Evolutionary conservation across 495 filamentous ascomycete genomes (phyloP), one percentile per base, ranked within the genome.

Genomic region (Trypethelium eluteriae): DNA sequence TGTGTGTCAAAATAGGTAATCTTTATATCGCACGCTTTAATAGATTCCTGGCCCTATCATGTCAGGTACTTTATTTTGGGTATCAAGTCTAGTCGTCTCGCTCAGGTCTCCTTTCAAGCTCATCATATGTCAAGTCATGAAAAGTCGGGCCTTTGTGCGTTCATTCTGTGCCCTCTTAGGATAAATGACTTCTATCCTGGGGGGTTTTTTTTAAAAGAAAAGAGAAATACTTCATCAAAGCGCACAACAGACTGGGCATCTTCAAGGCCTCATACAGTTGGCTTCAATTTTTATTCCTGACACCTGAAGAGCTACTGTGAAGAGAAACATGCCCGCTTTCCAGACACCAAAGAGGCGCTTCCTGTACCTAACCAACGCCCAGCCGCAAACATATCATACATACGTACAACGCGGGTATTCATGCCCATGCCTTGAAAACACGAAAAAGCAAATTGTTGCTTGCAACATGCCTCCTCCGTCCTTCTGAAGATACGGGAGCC

Each of bases 391-490:
- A 36, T 59, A 59, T 59, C 53, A 59, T 59, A 59, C 53, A 59
- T 7, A 59, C 53, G 32, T 59, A 59, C 53, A 59, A 59, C 36
- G 53, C 32, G 53, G 53, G 53, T 59, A 59, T 59, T 59, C 53
- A 36, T 59, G 32, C 3, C 36, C 6, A 59, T 59, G 53, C 53
- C 32, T 36, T 34, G 53, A 18, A 18, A 53, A 53, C 53, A 59
- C 7, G 53, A 35, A 59, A 34, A 10, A 18, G 36, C 5, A 0
- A 35, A 34, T 7, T 14, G 41, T 59, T 18, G 53, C 34, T 35
- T 32, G 14, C 25, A 25, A 14, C 49, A 53, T 14, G 53, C 36
- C 6, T 36, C 53, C 32, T 18, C 10, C 36, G 41, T 14, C 14
- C 41, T 44, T 53, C 18, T 53, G 49, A 25, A 14, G 5, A 25